These are phyloP conservation scores for Diaporthe citrichinensis DNA, from an alignment of 2,329 filamentous ascomycete species.

Conservation along the genomic window DNA sequence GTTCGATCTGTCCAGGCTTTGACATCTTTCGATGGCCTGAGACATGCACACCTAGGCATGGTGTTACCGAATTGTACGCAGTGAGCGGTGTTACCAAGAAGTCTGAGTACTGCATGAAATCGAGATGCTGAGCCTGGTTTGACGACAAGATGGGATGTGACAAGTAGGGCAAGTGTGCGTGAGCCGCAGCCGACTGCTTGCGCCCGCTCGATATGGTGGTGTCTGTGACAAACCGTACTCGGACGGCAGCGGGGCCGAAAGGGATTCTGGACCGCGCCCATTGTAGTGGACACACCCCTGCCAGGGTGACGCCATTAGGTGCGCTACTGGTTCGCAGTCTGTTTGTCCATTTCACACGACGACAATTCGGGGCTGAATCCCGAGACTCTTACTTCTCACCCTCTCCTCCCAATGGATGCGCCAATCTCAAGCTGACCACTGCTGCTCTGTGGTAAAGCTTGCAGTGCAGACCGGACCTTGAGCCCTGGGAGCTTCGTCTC, in stretches of 20 bases:
- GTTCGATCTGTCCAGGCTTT: background rate
- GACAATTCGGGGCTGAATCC: background rate
- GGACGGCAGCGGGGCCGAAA: constrained; percentile 7
- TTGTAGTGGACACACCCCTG: constrained; percentile 2
- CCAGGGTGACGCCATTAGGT: constrained; percentile 31
- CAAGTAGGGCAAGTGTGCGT: background rate
- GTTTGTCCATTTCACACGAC: background rate
- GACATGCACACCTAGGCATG: background rate
- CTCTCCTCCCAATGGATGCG: background rate
- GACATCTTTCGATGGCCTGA: background rate
- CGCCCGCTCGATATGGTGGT: background rate
- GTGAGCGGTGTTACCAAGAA: background rate
- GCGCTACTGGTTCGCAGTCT: constrained; percentile 2
- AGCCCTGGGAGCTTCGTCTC: constrained; percentile 10
- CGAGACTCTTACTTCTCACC: background rate
- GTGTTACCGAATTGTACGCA: background rate
- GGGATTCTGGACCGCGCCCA: constrained; percentile 2
- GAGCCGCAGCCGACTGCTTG: constrained; percentile 6
- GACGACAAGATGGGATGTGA: background rate
- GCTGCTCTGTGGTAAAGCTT: constrained; percentile 21
- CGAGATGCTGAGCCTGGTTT: constrained; percentile 7
- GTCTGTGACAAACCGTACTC: background rate
- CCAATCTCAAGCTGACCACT: background rate
- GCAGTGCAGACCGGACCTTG: constrained; percentile 22
- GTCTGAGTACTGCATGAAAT: constrained; percentile 18